A percentile compares a stretch with the other conserved stretches of the same genome.
Conservation (phyloP, 306 rosid genomes). For the Trifolium subterraneum region DNA sequence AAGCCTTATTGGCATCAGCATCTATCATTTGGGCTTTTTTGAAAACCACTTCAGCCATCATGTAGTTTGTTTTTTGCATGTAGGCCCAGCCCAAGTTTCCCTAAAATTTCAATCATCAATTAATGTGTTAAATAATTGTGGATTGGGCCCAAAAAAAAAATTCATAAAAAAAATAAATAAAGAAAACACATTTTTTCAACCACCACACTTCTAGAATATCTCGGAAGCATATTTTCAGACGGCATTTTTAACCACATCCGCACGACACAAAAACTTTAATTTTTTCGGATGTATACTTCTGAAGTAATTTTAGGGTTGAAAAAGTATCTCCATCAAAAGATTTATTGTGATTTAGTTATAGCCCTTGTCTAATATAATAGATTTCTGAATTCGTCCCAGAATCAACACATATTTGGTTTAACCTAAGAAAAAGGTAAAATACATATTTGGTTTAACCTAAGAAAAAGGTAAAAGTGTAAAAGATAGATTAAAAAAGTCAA, state of each 20-base stretch:
- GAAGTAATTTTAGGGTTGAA: not conserved
- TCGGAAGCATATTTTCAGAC: too few relatives aligned
- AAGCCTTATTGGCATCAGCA: constrained; percentile 84
- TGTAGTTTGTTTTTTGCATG: constrained; percentile 75
- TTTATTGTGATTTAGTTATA: too few relatives aligned
- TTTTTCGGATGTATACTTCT: not conserved
- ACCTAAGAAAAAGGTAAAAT: too few relatives aligned
- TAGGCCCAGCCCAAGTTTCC: constrained; percentile 98
- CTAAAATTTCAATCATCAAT: constrained; percentile 41
- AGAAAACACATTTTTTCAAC: not conserved
- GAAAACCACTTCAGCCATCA: constrained; percentile 76
- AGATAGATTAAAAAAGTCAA: not conserved
- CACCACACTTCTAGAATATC: too few relatives aligned
- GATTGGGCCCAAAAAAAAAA: not conserved
- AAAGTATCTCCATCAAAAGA: not conserved
- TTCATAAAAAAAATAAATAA: not conserved
- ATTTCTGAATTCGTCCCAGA: too few relatives aligned
- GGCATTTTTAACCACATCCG: too few relatives aligned
- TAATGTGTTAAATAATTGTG: not conserved
- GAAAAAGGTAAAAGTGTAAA: not conserved
- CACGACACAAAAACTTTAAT: too few relatives aligned
- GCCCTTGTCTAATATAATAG: too few relatives aligned
- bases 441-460: not conserved
- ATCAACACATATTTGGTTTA: too few relatives aligned
- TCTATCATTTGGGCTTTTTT: constrained; percentile 82